A percentile compares a stretch with the other conserved stretches of the same genome.
Conservation (phyloP, 306 rosid species). For the Lithocarpus polystachyus region DNA sequence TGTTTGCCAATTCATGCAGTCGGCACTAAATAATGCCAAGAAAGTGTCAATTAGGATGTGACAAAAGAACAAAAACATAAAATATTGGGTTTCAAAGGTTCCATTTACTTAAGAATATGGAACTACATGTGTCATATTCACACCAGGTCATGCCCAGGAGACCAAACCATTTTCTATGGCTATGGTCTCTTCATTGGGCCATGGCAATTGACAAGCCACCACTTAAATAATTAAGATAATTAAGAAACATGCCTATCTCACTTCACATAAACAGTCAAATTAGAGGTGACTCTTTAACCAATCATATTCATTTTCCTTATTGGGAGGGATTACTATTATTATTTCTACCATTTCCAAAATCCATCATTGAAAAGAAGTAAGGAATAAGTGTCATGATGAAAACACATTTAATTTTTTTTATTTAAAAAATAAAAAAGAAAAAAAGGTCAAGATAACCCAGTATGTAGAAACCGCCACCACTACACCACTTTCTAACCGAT, state of each 20-base stretch:
- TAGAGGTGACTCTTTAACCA: not conserved
- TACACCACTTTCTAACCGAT: not conserved
- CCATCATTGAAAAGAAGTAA: not conserved
- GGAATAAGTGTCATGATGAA: not conserved
- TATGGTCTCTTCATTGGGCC: not conserved
- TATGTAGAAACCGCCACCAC: not conserved
- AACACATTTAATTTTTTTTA: not conserved
- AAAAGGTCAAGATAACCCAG: not conserved
- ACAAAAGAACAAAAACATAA: not conserved
- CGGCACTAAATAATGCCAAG: constrained; percentile 50
- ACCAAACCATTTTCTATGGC: not conserved
- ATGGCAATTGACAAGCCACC: too few relatives aligned
- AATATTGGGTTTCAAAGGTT: not conserved
- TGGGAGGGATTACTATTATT: not conserved
- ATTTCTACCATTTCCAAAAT: not conserved
- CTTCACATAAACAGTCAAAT: not conserved
- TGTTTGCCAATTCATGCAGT: constrained; percentile 88
- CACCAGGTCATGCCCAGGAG: not conserved
- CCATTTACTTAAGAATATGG: not conserved
- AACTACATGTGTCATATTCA: not conserved
- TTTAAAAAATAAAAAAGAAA: too few relatives aligned
- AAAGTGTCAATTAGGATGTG: constrained; percentile 5
- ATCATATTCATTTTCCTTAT: not conserved
- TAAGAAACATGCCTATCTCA: not conserved
- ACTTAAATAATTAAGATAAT: not conserved